Percentiles rank a stretch among this genome's conserved stretches.
phyloP scores from a whole-genome alignment of 345 rosid genomes.

The Physaria fendleri region DNA sequence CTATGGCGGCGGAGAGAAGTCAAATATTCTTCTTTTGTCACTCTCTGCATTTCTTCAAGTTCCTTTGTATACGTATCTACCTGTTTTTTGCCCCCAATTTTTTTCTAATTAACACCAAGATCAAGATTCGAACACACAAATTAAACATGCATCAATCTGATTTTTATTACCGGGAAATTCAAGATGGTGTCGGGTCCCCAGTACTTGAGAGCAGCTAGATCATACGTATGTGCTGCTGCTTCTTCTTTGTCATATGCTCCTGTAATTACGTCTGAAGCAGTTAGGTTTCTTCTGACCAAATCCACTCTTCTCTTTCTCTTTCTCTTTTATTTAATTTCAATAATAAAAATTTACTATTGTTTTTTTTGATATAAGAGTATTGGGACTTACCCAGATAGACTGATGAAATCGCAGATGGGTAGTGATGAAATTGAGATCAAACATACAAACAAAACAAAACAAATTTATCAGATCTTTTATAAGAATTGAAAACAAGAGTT shows the following conservation, averaged over 20 bases:
- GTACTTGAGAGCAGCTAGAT: conserved; percentile 96
- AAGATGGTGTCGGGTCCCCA: conserved; percentile 82
- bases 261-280: conserved; percentile 29
- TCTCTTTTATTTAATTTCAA: no score
- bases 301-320: no score
- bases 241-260: conserved; percentile 92
- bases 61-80: conserved; percentile 52
- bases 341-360: background rate
- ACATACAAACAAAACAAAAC: background rate
- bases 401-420: conserved; percentile 24
- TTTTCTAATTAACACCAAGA: background rate
- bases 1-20: conserved; percentile 79
- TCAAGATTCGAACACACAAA: background rate
- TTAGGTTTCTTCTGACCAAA: conserved; percentile 33
- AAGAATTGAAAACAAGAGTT: background rate
- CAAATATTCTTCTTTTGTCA: conserved; percentile 76
- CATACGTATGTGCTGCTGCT: conserved; percentile 86
- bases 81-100: conserved; percentile 26
- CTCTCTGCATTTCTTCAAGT: conserved; percentile 72
- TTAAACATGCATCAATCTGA: conserved; percentile 28
- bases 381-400: conserved; percentile 80
- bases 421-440: conserved; percentile 23
- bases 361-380: background rate
- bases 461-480: conserved; percentile 14
- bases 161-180: conserved; percentile 74